Conservation (phyloP, 805 yeast genomes). For the Ogataea corticis region DNA sequence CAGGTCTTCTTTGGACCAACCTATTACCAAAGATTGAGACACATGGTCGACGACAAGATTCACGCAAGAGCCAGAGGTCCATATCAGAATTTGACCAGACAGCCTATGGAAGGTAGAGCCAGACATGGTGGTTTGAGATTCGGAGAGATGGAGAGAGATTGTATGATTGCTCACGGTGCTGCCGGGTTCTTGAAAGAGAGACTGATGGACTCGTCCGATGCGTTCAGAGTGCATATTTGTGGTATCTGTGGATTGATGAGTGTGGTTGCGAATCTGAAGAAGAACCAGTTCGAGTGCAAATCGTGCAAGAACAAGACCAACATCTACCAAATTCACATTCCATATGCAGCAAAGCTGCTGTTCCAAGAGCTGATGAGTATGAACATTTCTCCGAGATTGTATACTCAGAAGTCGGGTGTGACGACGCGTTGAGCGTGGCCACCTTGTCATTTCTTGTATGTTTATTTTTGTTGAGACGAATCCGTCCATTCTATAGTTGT, state of each 20-base stretch:
- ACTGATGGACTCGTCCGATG: constrained; percentile 98
- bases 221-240: constrained; percentile 96
- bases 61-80: constrained; percentile 99
- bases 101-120: constrained; percentile 98
- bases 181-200: constrained; percentile 98
- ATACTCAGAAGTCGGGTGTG: constrained; percentile 64
- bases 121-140: constrained; percentile 99
- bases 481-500: neutral
- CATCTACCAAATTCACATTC: constrained; percentile 95
- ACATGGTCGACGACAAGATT: constrained; percentile 98
- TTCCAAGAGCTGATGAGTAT: constrained; percentile 99
- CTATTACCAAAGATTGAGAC: constrained; percentile 96
- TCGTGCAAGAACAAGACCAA: constrained; percentile 98
- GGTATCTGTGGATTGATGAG: constrained; percentile 98
- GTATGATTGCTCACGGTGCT: constrained; percentile 99
- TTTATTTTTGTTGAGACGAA: neutral
- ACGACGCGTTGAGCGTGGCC: constrained; percentile 27
- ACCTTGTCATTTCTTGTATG: constrained; percentile 1
- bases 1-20: constrained; percentile 99
- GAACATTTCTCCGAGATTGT: constrained; percentile 96
- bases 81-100: constrained; percentile 95
- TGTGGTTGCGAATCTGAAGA: constrained; percentile 95
- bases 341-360: constrained; percentile 95
- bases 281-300: constrained; percentile 97
- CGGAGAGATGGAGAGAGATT: constrained; percentile 99